Percentiles rank a stretch among this genome's conserved stretches.
phyloP scores from a whole-genome alignment of 805 yeast species.

The Candida pini region DNA sequence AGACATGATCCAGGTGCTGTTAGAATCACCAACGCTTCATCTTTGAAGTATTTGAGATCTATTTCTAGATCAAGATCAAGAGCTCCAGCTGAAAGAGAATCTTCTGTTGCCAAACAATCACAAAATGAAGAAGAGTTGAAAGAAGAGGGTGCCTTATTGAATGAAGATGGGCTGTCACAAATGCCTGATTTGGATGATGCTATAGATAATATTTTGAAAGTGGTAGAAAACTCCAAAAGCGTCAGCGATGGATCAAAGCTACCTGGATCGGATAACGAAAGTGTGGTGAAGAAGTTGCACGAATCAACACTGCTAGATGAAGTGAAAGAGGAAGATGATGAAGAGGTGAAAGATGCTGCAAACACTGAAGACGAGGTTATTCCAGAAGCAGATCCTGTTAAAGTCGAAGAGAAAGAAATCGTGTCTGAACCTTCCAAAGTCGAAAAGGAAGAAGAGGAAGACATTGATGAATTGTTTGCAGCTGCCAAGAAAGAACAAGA shows the following conservation, averaged over 20 bases:
- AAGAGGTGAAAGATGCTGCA: constrained; percentile 3
- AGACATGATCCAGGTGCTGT: constrained; percentile 31
- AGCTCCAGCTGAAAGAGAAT: constrained; percentile 23
- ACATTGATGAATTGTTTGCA: constrained; percentile 22
- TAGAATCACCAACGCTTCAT: constrained; percentile 27
- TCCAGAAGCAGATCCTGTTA: constrained; percentile 1
- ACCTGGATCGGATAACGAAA: constrained; percentile 8
- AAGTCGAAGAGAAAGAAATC: constrained; percentile 11
- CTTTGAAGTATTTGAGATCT: constrained; percentile 55
- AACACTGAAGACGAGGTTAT: constrained; percentile 8
- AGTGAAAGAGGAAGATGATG: constrained; percentile 17
- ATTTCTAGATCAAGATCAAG: constrained; percentile 62
- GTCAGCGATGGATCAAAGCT: constrained; percentile 14
- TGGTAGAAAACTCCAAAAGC: constrained; percentile 22
- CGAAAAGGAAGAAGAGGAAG: constrained; percentile 14
- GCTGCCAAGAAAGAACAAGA: constrained; percentile 14
- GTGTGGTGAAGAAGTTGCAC: constrained; percentile 15
- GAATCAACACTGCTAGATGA: constrained; percentile 12
- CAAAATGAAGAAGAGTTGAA: constrained; percentile 36
- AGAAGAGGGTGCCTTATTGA: constrained; percentile 51
- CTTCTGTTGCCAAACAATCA: constrained; percentile 22
- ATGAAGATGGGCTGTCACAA: constrained; percentile 44
- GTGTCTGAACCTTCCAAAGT: constrained; percentile 10
- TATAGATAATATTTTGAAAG: constrained; percentile 39
- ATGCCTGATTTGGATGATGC: constrained; percentile 45